phyloP scores from a whole-genome alignment of 2,329 filamentous ascomycete genomes.

The Zymoseptoria passerinii region DNA sequence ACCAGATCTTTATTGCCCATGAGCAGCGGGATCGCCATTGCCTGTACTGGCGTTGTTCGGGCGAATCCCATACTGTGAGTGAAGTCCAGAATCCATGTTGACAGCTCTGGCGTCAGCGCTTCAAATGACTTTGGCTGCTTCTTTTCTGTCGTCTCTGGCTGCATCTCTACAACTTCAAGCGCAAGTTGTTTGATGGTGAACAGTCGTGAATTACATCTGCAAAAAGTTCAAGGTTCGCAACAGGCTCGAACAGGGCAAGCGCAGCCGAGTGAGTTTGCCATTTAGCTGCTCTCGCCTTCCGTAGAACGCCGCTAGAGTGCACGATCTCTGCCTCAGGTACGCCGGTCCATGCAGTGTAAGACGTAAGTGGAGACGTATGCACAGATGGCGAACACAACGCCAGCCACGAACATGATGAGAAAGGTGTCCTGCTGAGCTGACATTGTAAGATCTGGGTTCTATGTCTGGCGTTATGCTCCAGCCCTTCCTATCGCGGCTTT shows the following conservation, averaged over 20 bases:
- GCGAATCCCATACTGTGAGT: slow-evolving; percentile 76
- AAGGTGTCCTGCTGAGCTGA: too few species aligned
- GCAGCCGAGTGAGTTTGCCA: neutral
- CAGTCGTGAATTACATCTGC: neutral
- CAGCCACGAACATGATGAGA: too few species aligned
- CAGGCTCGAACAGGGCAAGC: neutral
- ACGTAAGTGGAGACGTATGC: neutral
- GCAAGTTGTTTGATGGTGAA: slow-evolving; percentile 16
- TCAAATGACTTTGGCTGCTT: slow-evolving; percentile 53
- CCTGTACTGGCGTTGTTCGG: slow-evolving; percentile 90
- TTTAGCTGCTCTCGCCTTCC: neutral
- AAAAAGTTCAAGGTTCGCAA: neutral
- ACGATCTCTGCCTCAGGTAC: neutral
- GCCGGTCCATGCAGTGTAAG: neutral
- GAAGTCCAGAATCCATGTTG: slow-evolving; percentile 79
- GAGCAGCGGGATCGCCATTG: slow-evolving; percentile 80
- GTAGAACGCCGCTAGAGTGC: neutral
- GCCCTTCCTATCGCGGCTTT: neutral
- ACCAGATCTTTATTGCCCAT: slow-evolving; percentile 87
- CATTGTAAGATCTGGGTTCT: neutral
- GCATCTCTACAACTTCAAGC: neutral
- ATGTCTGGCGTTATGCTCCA: neutral
- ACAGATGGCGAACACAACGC: too few species aligned
- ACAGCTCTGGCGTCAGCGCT: slow-evolving; percentile 59
- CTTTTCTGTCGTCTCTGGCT: slow-evolving; percentile 9